phyloP scores from a whole-genome alignment of 148 eudicot genomes.

The Drosera capensis region DNA sequence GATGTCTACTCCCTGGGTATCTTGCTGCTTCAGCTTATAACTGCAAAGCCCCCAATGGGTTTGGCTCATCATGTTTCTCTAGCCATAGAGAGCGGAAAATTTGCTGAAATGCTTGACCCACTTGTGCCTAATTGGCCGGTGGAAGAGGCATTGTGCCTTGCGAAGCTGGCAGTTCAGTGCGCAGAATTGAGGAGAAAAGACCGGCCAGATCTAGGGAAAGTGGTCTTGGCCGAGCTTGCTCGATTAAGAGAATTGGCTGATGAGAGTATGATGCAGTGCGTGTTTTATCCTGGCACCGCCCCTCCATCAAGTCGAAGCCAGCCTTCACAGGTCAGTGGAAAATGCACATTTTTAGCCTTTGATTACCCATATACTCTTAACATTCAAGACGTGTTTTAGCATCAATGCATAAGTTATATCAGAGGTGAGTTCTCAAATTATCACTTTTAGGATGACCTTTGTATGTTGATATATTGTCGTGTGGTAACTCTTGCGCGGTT shows the following conservation, averaged over 20 bases:
- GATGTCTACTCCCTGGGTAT: conserved; percentile 53
- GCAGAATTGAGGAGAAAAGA: conserved; percentile 46
- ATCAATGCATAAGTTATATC: too few relatives aligned
- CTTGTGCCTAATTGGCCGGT: conserved; percentile 49
- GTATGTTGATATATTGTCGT: too few relatives aligned
- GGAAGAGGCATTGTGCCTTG: conserved; percentile 36
- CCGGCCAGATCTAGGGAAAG: conserved; percentile 52
- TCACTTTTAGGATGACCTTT: too few relatives aligned
- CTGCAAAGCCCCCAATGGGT: too few relatives aligned
- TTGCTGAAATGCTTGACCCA: conserved; percentile 34
- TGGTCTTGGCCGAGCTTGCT: conserved; percentile 40
- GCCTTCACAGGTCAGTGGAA: conserved; percentile 21
- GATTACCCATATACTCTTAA: too few relatives aligned
- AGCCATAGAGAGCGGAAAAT: conserved; percentile 27
- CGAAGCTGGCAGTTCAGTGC: conserved; percentile 37
- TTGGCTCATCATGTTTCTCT: conserved; percentile 30
- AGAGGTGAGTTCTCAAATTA: too few relatives aligned
- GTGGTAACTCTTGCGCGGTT: too few relatives aligned
- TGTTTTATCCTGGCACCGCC: conserved; percentile 12
- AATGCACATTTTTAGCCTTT: neutral
- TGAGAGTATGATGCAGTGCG: conserved; percentile 19
- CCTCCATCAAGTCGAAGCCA: conserved; percentile 15
- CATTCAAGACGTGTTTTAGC: too few relatives aligned
- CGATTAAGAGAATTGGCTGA: conserved; percentile 43
- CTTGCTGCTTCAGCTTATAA: conserved; percentile 42